phyloP scores from a whole-genome alignment of 352 stramenopile genomes.

The Pythium brachiatum region DNA sequence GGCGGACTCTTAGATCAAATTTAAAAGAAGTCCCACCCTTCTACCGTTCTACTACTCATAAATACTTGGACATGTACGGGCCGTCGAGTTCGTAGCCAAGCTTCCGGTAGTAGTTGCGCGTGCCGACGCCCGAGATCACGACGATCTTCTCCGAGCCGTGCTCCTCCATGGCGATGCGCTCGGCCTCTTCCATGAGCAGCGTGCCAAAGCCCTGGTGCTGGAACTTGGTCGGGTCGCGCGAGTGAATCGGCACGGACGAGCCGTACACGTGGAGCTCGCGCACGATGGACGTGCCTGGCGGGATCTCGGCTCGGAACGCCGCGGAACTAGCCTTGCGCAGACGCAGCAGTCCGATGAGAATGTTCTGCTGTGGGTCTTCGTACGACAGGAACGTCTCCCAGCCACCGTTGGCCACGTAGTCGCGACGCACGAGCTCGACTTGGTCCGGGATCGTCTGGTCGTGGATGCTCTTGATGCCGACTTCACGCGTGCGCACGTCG shows the following conservation, averaged over 20 bases:
- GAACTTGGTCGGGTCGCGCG: constrained; percentile 94
- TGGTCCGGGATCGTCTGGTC: constrained; percentile 91
- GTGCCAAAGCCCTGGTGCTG: constrained; percentile 97
- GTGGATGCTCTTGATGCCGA: constrained; percentile 97
- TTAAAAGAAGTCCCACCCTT: too few relatives aligned
- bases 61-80: constrained; percentile 96
- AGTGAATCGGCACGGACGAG: constrained; percentile 93
- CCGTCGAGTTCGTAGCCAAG: constrained; percentile 96
- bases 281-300: constrained; percentile 67
- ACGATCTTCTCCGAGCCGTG: constrained; percentile 95
- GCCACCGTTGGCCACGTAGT: constrained; percentile 95
- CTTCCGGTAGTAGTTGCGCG: constrained; percentile 96
- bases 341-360: constrained; percentile 94
- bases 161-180: constrained; percentile 94
- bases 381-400: constrained; percentile 98
- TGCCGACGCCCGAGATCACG: constrained; percentile 96
- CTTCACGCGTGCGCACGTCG: constrained; percentile 94
- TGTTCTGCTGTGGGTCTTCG: constrained; percentile 95
- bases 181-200: constrained; percentile 96
- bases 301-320: constrained; percentile 84
- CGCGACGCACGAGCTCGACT: constrained; percentile 94
- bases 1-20: too few relatives aligned
- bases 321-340: constrained; percentile 86
- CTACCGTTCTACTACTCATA: constrained; percentile 27
- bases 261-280: constrained; percentile 96